phyloP scores from a whole-genome alignment of 371 early-diverging fungal genomes.

The Gilbertella persicaria region DNA sequence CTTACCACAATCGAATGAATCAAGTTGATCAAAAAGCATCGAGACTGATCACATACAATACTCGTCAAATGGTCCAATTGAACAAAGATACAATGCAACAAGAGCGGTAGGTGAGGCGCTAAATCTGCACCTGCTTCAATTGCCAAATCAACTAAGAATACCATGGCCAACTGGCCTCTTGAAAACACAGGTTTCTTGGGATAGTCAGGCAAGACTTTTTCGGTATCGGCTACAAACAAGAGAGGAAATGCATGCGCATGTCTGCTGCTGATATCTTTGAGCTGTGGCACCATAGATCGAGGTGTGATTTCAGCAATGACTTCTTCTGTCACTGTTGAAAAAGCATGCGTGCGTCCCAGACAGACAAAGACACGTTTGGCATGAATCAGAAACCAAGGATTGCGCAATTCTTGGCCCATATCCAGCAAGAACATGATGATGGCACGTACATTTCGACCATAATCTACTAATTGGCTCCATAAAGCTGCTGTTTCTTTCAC shows the following conservation, averaged over 20 bases:
- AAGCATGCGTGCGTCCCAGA: conserved; percentile 72
- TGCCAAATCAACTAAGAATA: conserved; percentile 79
- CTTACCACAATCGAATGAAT: conserved; percentile 71
- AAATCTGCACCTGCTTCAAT: conserved; percentile 77
- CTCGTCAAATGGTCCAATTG: conserved; percentile 80
- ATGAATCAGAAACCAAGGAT: conserved; percentile 76
- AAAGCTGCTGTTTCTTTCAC: conserved; percentile 77
- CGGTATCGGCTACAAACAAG: conserved; percentile 69
- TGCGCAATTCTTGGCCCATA: conserved; percentile 73
- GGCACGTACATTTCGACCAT: conserved; percentile 65
- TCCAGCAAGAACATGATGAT: conserved; percentile 76
- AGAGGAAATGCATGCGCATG: conserved; percentile 42
- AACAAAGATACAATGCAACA: conserved; percentile 79
- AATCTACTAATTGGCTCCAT: conserved; percentile 81
- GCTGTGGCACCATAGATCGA: conserved; percentile 72
- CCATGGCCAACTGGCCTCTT: conserved; percentile 75
- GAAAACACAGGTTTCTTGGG: conserved; percentile 77
- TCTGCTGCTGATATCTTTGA: conserved; percentile 51
- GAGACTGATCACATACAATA: conserved; percentile 79
- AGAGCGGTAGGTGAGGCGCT: conserved; percentile 67
- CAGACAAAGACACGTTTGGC: conserved; percentile 83
- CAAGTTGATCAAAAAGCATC: conserved; percentile 79
- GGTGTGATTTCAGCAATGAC: conserved; percentile 75
- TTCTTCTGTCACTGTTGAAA: conserved; percentile 61
- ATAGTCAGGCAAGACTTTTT: conserved; percentile 64